Evolutionary conservation across 2,329 filamentous ascomycete species (phyloP), one percentile per base, ranked within the genome.

Genomic region (Achaetomium macrosporum): DNA sequence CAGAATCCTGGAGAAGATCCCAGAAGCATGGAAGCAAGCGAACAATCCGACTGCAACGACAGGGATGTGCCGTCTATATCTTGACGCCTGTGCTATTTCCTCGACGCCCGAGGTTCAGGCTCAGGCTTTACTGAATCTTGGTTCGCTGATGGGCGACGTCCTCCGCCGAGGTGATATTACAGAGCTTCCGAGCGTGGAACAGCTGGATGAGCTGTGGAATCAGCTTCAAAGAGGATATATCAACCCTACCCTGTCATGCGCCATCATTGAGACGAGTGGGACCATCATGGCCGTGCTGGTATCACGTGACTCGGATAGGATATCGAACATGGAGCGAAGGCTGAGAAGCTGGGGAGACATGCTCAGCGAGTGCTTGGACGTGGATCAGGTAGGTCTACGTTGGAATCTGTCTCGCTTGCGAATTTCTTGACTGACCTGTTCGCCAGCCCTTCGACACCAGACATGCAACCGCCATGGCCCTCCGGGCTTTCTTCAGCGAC

Each of bases 401-500:
- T 9, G 10, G 15, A n/a, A 13, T 8, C 13, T 13, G 15, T 37
- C n/a, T 8, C 5, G 35, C 5, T 3, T 13, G n/a, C 4, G 7
- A n/a, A 8, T n/a, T 16, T n/a, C 15, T 8, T n/a, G 15, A 53
- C 46, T 25, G 56, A 46, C 29, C 12, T 3, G 13, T 19, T 47
- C 53, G 36, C 48, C 56, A 84, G 79, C 77, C 80, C 16, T 87
- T 86, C 54, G 82, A 87, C 63, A 82, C 77, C 0, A 81, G 86
- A 46, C 73, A 81, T 61, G 79, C 85, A 0, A 82, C 81, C 1
- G 74, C 76, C 1, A 67, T 71, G 36, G 79, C 84, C 1, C 71
- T 88, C 13, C 64, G 64, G 36, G 77, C 76, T 13, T 79, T 82
- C 65, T 78, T 73, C 61, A 65, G 48, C 15, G 19, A 39, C 55